Evolutionary conservation across 2,329 filamentous ascomycete genomes (phyloP).

Genomic region (Madurella fahalii): DNA sequence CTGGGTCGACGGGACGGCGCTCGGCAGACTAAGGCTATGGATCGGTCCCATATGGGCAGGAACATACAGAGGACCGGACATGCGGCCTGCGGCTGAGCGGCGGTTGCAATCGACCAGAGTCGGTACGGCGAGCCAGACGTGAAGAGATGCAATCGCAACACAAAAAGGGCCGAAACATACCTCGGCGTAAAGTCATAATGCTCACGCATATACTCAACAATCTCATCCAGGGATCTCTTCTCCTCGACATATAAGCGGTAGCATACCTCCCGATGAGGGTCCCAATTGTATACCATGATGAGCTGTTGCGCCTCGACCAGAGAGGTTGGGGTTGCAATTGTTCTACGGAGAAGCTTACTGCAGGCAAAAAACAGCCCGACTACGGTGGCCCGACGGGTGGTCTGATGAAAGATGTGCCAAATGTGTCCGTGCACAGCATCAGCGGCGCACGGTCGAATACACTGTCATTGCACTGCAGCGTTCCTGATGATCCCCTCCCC

Average conservation of each 20-base stretch:
- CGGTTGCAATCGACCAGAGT: background rate
- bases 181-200: slow-evolving; percentile 66
- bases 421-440: no score
- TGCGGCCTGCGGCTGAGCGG: background rate
- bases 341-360: background rate
- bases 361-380: background rate
- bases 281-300: slow-evolving; percentile 46
- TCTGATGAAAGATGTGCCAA: no score
- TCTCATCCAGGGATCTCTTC: slow-evolving; percentile 66
- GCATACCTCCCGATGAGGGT: slow-evolving; percentile 40
- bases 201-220: slow-evolving; percentile 66
- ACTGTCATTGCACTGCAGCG: no score
- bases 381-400: no score
- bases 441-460: no score
- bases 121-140: background rate
- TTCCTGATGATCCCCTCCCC: no score
- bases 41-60: background rate
- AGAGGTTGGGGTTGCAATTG: background rate
- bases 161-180: slow-evolving; percentile 40
- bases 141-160: background rate
- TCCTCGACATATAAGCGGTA: slow-evolving; percentile 71
- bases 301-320: slow-evolving; percentile 8
- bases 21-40: background rate
- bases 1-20: background rate
- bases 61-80: slow-evolving; percentile 4